Evolutionary conservation across 192 early-diverging fungal species (phyloP).

Genomic region (Coemansia sp.): DNA sequence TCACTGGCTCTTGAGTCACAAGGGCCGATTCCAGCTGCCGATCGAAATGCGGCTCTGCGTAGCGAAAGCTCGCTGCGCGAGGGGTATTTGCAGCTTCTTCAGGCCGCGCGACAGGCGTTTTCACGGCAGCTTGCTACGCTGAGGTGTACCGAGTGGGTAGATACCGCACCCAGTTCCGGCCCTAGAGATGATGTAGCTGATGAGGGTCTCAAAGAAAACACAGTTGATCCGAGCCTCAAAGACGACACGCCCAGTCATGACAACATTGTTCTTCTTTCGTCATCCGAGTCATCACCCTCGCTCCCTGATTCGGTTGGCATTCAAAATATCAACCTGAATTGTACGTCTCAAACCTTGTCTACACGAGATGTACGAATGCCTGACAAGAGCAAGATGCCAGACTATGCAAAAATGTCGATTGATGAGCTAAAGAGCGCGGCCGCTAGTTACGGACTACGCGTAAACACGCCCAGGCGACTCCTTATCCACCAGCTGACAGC

Average conservation of each 20-base stretch:
- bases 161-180: not conserved
- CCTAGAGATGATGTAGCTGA: not conserved
- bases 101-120: constrained; percentile 15
- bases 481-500: constrained; percentile 18
- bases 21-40: not conserved
- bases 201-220: not conserved
- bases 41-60: not conserved
- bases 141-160: constrained; percentile 20
- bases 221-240: not conserved
- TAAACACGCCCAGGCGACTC: constrained; percentile 17
- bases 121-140: constrained; percentile 6
- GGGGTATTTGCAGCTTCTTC: constrained; percentile 23
- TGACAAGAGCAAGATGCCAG: not conserved
- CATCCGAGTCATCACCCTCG: not conserved
- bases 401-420: constrained; percentile 4
- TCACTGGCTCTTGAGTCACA: constrained; percentile 2
- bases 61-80: constrained; percentile 12
- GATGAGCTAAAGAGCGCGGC: constrained; percentile 12
- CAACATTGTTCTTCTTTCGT: not conserved
- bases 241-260: not conserved
- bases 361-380: not conserved
- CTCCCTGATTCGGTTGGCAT: not conserved
- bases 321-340: not conserved
- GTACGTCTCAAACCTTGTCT: not conserved
- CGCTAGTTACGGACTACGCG: constrained; percentile 9